A percentile compares a stretch with the other conserved stretches of the same genome.
Conservation (phyloP, 495 filamentous ascomycete species). For the Penicillium longicatenatum region DNA sequence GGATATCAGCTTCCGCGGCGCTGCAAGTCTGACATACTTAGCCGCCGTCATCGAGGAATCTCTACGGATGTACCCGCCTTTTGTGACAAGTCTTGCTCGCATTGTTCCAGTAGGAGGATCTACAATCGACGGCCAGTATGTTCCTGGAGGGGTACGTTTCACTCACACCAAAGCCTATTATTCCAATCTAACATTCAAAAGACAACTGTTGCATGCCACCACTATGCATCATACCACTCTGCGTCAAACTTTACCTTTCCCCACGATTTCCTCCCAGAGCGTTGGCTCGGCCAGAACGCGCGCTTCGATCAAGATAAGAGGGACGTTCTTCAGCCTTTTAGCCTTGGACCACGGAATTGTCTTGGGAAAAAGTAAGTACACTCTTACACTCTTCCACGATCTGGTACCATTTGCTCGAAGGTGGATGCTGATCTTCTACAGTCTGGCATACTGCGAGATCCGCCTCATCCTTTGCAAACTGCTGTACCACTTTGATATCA, state of each 20-base stretch:
- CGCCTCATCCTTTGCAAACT: constrained; percentile 53
- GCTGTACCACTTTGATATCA: constrained; percentile 55
- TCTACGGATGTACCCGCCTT: constrained; percentile 45
- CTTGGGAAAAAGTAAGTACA: constrained; percentile 41
- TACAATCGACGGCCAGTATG: constrained; percentile 29
- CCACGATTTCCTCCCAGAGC: constrained; percentile 43
- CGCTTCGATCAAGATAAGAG: constrained; percentile 36
- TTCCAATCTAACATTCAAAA: constrained; percentile 3
- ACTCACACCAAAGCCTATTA: background rate
- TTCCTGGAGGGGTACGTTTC: constrained; percentile 31
- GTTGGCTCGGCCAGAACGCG: constrained; percentile 42
- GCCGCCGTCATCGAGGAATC: constrained; percentile 46
- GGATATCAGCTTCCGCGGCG: constrained; percentile 48
- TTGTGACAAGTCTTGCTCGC: constrained; percentile 29
- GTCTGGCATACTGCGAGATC: constrained; percentile 59
- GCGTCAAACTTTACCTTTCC: constrained; percentile 38
- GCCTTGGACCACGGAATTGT: constrained; percentile 43
- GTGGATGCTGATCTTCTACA: constrained; percentile 12
- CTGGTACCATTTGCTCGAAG: background rate
- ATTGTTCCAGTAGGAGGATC: constrained; percentile 35
- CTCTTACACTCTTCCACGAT: background rate
- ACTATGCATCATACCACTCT: constrained; percentile 42
- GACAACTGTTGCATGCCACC: constrained; percentile 36
- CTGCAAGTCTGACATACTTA: constrained; percentile 35
- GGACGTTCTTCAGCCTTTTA: constrained; percentile 45